Percentiles rank a stretch among this genome's conserved stretches.
Evolutionary conservation across 208 protist species (phyloP).

Genomic region (Phytomonas serpens): DNA sequence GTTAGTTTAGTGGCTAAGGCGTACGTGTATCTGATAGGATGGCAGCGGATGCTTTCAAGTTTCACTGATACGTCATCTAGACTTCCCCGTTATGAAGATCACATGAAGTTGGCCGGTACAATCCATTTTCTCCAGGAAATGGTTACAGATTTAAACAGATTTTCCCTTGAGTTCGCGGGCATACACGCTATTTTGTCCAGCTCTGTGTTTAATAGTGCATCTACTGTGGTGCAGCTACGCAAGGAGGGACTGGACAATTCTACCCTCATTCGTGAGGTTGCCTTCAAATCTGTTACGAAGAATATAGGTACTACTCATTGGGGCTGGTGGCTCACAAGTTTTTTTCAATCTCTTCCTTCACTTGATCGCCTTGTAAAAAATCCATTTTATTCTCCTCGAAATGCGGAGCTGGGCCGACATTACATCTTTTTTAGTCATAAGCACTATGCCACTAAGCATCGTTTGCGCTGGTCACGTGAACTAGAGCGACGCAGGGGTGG

Average conservation of each 20-base stretch:
- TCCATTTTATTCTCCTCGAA: constrained; percentile 81
- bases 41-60: constrained; percentile 50
- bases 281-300: constrained; percentile 66
- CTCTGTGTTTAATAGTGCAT: constrained; percentile 30
- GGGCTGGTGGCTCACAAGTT: constrained; percentile 79
- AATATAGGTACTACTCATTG: constrained; percentile 87
- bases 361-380: constrained; percentile 80
- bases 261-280: constrained; percentile 74
- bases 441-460: constrained; percentile 71
- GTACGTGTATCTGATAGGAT: constrained; percentile 64
- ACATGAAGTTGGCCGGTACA: constrained; percentile 68
- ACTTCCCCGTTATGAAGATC: constrained; percentile 49
- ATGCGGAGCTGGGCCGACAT: constrained; percentile 80
- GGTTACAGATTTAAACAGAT: constrained; percentile 44
- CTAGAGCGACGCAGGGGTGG: constrained; percentile 79
- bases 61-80: constrained; percentile 32
- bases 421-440: constrained; percentile 88
- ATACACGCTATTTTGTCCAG: constrained; percentile 52
- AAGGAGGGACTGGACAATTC: constrained; percentile 64
- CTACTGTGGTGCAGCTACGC: constrained; percentile 56
- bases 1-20: constrained; percentile 65
- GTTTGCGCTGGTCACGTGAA: constrained; percentile 61
- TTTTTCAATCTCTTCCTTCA: constrained; percentile 47
- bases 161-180: constrained; percentile 47
- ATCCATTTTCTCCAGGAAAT: constrained; percentile 72